These are phyloP conservation scores for Pseudodiploospora longispora DNA, from an alignment of 2,329 filamentous ascomycete genomes.

Conservation along the genomic window DNA sequence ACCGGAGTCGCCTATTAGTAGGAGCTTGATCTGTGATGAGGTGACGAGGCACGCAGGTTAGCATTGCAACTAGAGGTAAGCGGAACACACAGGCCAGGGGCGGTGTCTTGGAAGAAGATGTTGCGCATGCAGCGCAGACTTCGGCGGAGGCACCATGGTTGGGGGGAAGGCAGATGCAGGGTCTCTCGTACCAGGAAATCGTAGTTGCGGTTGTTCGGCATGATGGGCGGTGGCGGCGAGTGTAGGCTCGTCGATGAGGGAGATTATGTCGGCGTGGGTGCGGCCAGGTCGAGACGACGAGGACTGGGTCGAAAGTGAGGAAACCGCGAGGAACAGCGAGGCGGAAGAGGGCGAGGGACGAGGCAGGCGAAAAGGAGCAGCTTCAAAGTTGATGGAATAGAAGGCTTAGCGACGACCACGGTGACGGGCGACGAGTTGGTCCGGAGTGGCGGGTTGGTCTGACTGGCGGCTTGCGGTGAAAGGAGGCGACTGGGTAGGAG, in stretches of 20 bases:
- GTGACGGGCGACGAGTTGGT: no score
- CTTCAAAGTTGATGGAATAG: background rate
- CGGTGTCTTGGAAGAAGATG: background rate
- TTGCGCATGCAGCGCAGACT: background rate
- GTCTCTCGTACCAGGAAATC: conserved; percentile 77
- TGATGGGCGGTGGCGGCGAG: conserved; percentile 35
- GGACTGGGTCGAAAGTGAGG: conserved; percentile 2
- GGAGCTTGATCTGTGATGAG: conserved; percentile 73
- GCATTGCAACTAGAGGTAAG: conserved; percentile 3
- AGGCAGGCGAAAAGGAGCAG: background rate
- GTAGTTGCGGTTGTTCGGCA: conserved; percentile 98
- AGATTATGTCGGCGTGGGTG: background rate
- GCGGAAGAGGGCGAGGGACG: background rate
- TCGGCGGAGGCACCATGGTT: background rate
- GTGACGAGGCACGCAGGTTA: conserved; percentile 1
- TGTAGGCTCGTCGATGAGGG: background rate
- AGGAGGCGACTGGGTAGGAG: no score
- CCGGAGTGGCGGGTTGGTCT: no score
- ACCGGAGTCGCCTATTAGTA: conserved; percentile 93
- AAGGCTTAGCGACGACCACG: background rate
- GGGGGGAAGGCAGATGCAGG: conserved; percentile 11
- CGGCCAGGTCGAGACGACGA: conserved; percentile 1
- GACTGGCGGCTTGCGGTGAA: no score
- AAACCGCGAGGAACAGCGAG: background rate
- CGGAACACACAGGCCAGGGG: background rate